Evolutionary conservation across 495 filamentous ascomycete species (phyloP).

Genomic region (Margaritispora aquatica): DNA sequence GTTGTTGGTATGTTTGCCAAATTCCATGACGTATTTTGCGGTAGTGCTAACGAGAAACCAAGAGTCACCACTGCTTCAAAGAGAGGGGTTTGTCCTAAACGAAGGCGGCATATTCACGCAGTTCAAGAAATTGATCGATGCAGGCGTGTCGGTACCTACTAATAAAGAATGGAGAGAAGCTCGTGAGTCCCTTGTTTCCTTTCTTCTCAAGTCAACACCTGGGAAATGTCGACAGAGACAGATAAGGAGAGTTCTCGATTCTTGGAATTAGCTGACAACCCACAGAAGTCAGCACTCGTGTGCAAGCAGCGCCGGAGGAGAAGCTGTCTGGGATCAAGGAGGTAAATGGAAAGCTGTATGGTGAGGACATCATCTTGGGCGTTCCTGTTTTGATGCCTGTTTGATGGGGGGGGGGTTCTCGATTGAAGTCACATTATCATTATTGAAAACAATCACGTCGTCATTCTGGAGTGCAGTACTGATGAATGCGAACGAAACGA

Average conservation of each 20-base stretch:
- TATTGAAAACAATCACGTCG: too few relatives aligned
- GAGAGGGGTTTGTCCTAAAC: constrained; percentile 35
- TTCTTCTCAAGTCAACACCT: too few relatives aligned
- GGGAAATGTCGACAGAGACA: neutral
- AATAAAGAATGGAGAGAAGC: constrained; percentile 37
- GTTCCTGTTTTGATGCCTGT: neutral
- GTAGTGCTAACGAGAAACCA: too few relatives aligned
- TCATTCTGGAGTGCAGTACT: too few relatives aligned
- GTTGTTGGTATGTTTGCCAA: constrained; percentile 24
- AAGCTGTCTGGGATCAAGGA: neutral
- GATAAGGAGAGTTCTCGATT: neutral
- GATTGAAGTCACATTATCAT: too few relatives aligned
- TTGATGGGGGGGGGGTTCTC: too few relatives aligned
- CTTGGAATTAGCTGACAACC: too few relatives aligned
- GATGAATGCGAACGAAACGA: too few relatives aligned
- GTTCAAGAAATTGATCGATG: constrained; percentile 29
- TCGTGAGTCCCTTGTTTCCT: too few relatives aligned
- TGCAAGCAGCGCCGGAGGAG: neutral
- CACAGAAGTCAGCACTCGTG: neutral
- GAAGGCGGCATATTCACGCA: constrained; percentile 37
- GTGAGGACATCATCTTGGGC: neutral
- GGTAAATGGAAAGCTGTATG: neutral
- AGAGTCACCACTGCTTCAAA: constrained; percentile 35
- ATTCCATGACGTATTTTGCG: too few relatives aligned
- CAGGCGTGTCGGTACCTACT: constrained; percentile 33